These are phyloP conservation scores for Diaporthe vexans DNA, from an alignment of 2,329 filamentous ascomycete species.

Conservation along the genomic window DNA sequence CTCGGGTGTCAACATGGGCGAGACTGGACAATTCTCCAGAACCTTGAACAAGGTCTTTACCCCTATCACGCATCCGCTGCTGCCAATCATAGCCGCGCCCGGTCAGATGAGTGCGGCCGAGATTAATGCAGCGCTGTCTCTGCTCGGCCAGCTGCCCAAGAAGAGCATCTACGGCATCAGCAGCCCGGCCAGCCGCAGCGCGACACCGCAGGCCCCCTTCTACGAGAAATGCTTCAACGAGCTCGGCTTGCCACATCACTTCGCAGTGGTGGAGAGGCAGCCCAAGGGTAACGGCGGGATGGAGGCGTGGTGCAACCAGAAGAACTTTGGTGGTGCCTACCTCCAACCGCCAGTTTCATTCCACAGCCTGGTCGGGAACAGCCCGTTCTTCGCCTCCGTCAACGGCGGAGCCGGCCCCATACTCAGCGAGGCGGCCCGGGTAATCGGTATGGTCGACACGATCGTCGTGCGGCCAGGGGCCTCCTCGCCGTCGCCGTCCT, in stretches of 20 bases:
- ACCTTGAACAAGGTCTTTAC: slow-evolving; percentile 89
- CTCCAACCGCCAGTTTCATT: slow-evolving; percentile 79
- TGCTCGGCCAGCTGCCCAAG: slow-evolving; percentile 84
- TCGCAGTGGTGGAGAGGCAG: slow-evolving; percentile 80
- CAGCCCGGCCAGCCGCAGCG: slow-evolving; percentile 72
- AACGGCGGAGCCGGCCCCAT: slow-evolving; percentile 67
- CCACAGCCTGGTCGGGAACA: slow-evolving; percentile 70
- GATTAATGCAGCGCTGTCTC: slow-evolving; percentile 83
- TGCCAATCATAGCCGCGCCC: slow-evolving; percentile 87
- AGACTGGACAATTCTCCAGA: slow-evolving; percentile 86
- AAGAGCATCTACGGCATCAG: slow-evolving; percentile 86
- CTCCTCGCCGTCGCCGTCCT: slow-evolving; percentile 55
- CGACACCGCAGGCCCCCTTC: slow-evolving; percentile 83
- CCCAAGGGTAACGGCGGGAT: slow-evolving; percentile 75
- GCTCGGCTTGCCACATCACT: slow-evolving; percentile 87
- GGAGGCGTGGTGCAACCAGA: slow-evolving; percentile 79
- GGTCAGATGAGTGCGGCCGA: slow-evolving; percentile 89
- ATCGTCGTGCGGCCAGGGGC: slow-evolving; percentile 74
- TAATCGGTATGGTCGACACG: slow-evolving; percentile 86
- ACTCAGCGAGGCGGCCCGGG: slow-evolving; percentile 81
- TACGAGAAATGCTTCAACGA: slow-evolving; percentile 89
- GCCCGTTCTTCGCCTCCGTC: slow-evolving; percentile 64
- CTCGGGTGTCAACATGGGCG: slow-evolving; percentile 89
- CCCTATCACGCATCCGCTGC: slow-evolving; percentile 86
- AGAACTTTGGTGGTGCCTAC: slow-evolving; percentile 85